Percentiles rank a stretch among this genome's conserved stretches.
Evolutionary conservation across 2,329 filamentous ascomycete species (phyloP).

Genomic region (Piedraia hortae): DNA sequence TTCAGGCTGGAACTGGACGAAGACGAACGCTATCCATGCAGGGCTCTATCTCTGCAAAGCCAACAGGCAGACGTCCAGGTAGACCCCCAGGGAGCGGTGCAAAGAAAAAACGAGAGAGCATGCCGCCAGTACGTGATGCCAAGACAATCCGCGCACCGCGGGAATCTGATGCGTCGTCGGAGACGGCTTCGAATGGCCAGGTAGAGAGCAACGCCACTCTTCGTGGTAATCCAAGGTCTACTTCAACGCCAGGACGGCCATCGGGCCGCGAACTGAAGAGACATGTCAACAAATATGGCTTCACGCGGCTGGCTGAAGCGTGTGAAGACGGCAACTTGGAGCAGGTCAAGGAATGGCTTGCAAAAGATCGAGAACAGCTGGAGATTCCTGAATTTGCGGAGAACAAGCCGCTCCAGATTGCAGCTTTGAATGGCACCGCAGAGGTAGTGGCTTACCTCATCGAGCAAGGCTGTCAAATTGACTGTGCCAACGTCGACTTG

Average conservation of each 20-base stretch:
- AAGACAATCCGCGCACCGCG: conserved; percentile 19
- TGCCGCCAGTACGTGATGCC: conserved; percentile 9
- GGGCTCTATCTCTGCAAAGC: no score
- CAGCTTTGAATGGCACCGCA: conserved; percentile 59
- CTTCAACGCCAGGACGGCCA: conserved; percentile 20
- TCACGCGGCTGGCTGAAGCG: conserved; percentile 70
- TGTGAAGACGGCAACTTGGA: conserved; percentile 69
- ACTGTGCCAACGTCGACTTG: conserved; percentile 45
- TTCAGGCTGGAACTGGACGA: no score
- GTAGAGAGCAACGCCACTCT: conserved; percentile 30
- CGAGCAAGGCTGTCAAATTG: conserved; percentile 56
- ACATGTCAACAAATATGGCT: conserved; percentile 72
- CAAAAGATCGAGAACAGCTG: conserved; percentile 61
- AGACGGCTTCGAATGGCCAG: conserved; percentile 26
- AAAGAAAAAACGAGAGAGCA: background rate
- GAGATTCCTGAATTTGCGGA: conserved; percentile 79
- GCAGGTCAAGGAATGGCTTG: conserved; percentile 42
- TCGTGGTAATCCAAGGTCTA: conserved; percentile 24
- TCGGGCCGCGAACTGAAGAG: conserved; percentile 45
- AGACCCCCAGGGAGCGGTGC: no score
- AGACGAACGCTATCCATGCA: no score
- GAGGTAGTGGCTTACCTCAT: conserved; percentile 74
- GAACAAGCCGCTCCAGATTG: conserved; percentile 89
- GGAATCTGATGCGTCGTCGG: conserved; percentile 28
- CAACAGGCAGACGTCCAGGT: no score